A percentile compares a stretch with the other conserved stretches of the same genome.
phyloP scores from a whole-genome alignment of 176 grass and related monocot species.

The Hyparrhenia diplandra region DNA sequence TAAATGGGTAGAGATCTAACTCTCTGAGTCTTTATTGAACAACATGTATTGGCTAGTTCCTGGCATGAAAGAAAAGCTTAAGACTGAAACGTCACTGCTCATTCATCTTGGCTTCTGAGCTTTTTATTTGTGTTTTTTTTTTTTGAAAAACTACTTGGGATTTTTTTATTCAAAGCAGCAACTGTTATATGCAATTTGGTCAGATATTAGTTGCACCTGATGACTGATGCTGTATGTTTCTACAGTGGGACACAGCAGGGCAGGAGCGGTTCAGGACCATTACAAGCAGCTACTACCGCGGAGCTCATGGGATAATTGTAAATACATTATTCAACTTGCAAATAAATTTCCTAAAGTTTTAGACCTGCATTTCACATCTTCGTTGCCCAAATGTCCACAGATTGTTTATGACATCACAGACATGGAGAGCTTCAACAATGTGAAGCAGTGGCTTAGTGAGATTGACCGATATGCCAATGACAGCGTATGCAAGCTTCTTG shows the following conservation, averaged over 20 bases:
- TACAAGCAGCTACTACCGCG: constrained; percentile 93
- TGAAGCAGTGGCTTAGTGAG: constrained; percentile 88
- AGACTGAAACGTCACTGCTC: background rate
- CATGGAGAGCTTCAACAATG: constrained; percentile 81
- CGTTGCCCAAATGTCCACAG: constrained; percentile 16
- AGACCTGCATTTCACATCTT: background rate
- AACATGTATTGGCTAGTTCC: background rate
- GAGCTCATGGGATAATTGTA: constrained; percentile 85
- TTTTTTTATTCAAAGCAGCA: background rate
- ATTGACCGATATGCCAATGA: constrained; percentile 71
- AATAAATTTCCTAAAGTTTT: background rate
- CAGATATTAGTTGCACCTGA: constrained; percentile 1
- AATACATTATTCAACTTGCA: background rate
- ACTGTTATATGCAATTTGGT: background rate
- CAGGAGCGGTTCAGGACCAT: constrained; percentile 96
- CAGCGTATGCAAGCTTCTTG: constrained; percentile 78
- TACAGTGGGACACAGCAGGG: constrained; percentile 89
- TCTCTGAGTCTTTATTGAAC: background rate
- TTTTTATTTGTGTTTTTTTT: no score
- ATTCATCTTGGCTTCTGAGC: background rate
- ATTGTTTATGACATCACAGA: constrained; percentile 93
- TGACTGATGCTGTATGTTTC: background rate
- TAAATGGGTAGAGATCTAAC: background rate
- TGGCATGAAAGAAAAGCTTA: background rate
- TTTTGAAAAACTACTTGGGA: no score